Evolutionary conservation across 345 rosid species (phyloP).

Genomic region (Sonneratia alba): DNA sequence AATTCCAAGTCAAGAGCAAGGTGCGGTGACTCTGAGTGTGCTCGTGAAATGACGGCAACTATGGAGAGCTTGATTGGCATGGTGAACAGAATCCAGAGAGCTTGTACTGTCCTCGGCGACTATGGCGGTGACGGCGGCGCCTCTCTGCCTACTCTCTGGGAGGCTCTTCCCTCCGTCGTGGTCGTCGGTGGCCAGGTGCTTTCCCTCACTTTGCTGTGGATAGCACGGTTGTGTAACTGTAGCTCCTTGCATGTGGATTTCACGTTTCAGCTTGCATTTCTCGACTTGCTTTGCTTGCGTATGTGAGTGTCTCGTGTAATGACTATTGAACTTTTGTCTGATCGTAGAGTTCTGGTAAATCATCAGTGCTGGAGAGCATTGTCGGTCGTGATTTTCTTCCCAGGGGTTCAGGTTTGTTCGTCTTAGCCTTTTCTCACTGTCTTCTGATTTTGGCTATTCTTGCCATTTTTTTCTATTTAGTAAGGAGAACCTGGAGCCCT

Average conservation of each 20-base stretch:
- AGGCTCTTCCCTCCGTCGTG: conserved; percentile 57
- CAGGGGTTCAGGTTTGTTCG: conserved; percentile 41
- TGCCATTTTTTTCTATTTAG: too few relatives aligned
- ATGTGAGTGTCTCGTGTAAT: background rate
- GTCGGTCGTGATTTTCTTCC: conserved; percentile 70
- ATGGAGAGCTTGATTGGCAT: conserved; percentile 55
- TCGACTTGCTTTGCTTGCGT: background rate
- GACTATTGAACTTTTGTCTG: background rate
- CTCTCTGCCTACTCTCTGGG: conserved; percentile 61
- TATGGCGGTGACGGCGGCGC: conserved; percentile 23
- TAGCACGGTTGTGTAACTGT: background rate
- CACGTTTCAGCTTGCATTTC: background rate
- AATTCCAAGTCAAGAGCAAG: background rate
- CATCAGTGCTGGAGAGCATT: conserved; percentile 63
- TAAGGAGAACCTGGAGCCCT: too few relatives aligned
- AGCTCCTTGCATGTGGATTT: conserved; percentile 1
- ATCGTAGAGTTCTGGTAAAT: conserved; percentile 56
- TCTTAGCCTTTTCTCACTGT: too few relatives aligned
- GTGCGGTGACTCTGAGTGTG: background rate
- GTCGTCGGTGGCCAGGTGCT: conserved; percentile 61
- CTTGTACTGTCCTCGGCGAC: conserved; percentile 57
- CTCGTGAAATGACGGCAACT: conserved; percentile 16
- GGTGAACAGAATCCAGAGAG: conserved; percentile 49
- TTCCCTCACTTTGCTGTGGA: background rate
- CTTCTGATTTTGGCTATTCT: too few relatives aligned